phyloP scores from a whole-genome alignment of 2,329 filamentous ascomycete species.

The Aureobasidium leucospermi region DNA sequence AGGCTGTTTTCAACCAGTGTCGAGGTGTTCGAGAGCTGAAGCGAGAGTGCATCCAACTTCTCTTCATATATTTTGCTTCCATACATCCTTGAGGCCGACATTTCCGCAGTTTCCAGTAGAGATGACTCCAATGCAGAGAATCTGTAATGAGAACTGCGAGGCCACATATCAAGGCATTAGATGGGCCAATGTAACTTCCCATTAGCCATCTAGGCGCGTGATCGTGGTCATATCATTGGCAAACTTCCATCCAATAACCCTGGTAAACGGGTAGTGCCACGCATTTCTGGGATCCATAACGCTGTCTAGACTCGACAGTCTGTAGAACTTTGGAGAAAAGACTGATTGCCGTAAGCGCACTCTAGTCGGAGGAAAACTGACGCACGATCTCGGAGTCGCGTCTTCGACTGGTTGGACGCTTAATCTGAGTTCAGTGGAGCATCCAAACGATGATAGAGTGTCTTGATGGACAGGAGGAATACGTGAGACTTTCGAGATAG shows the following conservation, averaged over 20 bases:
- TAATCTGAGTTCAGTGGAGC: neutral
- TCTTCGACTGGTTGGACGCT: neutral
- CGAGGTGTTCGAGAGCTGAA: neutral
- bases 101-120: neutral
- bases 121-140: no score
- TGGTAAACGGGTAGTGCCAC: neutral
- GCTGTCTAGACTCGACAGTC: no score
- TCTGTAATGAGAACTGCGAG: no score
- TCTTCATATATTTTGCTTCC: neutral
- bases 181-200: neutral
- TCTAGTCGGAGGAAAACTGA: neutral
- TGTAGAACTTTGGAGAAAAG: no score
- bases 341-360: neutral
- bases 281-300: no score
- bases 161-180: neutral
- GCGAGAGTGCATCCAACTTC: neutral
- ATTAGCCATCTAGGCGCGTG: neutral
- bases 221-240: neutral
- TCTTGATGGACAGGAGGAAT: no score
- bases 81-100: neutral
- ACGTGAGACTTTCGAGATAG: no score
- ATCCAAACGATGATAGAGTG: neutral
- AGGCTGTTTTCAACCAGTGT: neutral
- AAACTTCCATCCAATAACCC: neutral
- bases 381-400: neutral